Evolutionary conservation across 805 yeast genomes (phyloP).

Genomic region (Kodamaea sagamina): DNA sequence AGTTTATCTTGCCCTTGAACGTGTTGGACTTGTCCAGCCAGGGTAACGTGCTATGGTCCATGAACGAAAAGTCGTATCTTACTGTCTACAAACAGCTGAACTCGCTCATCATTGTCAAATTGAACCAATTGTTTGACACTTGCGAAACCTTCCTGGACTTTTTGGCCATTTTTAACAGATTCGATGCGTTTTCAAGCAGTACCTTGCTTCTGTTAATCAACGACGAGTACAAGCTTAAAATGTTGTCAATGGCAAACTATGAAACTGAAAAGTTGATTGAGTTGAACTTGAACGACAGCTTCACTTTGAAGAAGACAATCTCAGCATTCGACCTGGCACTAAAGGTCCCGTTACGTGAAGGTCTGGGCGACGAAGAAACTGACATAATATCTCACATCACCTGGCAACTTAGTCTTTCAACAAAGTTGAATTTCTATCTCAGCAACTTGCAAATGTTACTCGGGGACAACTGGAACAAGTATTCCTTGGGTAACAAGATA

Average conservation of each 20-base stretch:
- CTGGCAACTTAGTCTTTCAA: slow-evolving; percentile 16
- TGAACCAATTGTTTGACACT: slow-evolving; percentile 28
- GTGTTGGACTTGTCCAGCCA: slow-evolving; percentile 36
- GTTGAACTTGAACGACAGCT: slow-evolving; percentile 7
- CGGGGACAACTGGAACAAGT: slow-evolving; percentile 41
- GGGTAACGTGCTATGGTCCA: slow-evolving; percentile 31
- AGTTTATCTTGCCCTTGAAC: slow-evolving; percentile 28
- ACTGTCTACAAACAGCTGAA: slow-evolving; percentile 24
- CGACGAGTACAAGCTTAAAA: slow-evolving; percentile 37
- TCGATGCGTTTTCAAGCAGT: slow-evolving; percentile 18
- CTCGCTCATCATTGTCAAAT: slow-evolving; percentile 20
- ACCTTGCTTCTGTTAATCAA: slow-evolving; percentile 30
- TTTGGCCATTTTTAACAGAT: slow-evolving; percentile 25
- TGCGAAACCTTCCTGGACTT: slow-evolving; percentile 33
- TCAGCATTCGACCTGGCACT: slow-evolving; percentile 1
- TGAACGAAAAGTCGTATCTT: slow-evolving; percentile 30
- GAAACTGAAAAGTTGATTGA: slow-evolving; percentile 7
- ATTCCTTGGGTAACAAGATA: slow-evolving; percentile 58
- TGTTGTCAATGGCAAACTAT: slow-evolving; percentile 30
- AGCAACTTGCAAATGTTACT: slow-evolving; percentile 25
- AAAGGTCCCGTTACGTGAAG: slow-evolving; percentile 2
- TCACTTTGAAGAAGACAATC: slow-evolving; percentile 18
- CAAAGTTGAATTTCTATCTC: slow-evolving; percentile 28
- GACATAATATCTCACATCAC: slow-evolving; percentile 5
- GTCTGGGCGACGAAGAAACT: slow-evolving; percentile 1